Conservation (phyloP, 2,329 filamentous ascomycete species). For the Fusarium sarcochroum region DNA sequence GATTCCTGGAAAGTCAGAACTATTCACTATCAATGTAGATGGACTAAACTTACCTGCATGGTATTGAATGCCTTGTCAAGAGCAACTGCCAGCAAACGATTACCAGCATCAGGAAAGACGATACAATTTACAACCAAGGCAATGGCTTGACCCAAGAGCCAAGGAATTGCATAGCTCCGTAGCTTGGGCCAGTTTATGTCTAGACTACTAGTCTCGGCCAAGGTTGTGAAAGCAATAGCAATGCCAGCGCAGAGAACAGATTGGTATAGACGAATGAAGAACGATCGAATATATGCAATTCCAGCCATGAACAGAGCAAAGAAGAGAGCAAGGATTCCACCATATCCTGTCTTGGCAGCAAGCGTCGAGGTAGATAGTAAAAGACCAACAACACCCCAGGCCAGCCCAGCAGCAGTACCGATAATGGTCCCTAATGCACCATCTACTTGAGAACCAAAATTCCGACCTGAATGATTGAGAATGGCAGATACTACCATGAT, state of each 20-base stretch:
- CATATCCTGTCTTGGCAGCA: conserved; percentile 63
- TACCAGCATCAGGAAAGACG: conserved; percentile 69
- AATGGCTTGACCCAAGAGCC: conserved; percentile 68
- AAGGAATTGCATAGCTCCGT: conserved; percentile 67
- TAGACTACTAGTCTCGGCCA: conserved; percentile 62
- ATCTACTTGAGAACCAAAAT: conserved; percentile 70
- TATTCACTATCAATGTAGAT: too few species aligned
- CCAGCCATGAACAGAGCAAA: conserved; percentile 66
- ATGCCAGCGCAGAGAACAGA: conserved; percentile 68
- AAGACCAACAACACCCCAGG: conserved; percentile 68
- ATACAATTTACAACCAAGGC: conserved; percentile 63
- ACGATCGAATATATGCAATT: conserved; percentile 67
- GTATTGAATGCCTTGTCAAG: conserved; percentile 62
- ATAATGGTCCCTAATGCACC: conserved; percentile 67
- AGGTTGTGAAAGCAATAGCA: conserved; percentile 66
- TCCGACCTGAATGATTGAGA: conserved; percentile 69
- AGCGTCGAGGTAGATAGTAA: conserved; percentile 66
- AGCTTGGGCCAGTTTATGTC: conserved; percentile 65
- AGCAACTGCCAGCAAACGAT: conserved; percentile 63
- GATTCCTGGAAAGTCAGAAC: conserved; percentile 47
- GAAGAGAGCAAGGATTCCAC: conserved; percentile 69
- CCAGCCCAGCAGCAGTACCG: conserved; percentile 67
- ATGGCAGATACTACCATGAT: conserved; percentile 70
- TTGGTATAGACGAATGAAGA: conserved; percentile 70
- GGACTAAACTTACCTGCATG: conserved; percentile 59